A percentile compares a stretch with the other conserved stretches of the same genome.
Conservation (phyloP, 2,329 filamentous ascomycete species). For the Aspergillus luchuensis region DNA sequence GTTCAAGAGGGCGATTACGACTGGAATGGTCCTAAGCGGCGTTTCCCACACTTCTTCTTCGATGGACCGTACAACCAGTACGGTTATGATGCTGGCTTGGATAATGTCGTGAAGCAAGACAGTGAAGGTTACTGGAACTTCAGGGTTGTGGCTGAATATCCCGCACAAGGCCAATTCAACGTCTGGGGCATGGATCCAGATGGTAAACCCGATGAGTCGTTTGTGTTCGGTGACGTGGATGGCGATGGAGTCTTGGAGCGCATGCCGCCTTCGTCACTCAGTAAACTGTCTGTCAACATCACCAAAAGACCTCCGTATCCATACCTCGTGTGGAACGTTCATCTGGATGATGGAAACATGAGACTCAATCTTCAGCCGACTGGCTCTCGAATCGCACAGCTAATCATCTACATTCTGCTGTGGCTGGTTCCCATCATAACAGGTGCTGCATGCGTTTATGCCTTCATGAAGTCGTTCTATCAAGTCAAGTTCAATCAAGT, state of each 20-base stretch:
- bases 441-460: slow-evolving; percentile 54
- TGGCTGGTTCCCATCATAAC: slow-evolving; percentile 56
- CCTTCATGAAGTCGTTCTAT: slow-evolving; percentile 65
- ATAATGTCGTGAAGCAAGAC: slow-evolving; percentile 55
- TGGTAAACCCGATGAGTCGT: slow-evolving; percentile 62
- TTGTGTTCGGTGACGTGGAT: slow-evolving; percentile 64
- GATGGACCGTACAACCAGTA: slow-evolving; percentile 66
- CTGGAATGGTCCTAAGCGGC: slow-evolving; percentile 44
- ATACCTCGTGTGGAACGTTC: slow-evolving; percentile 58
- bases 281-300: slow-evolving; percentile 60
- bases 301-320: slow-evolving; percentile 57
- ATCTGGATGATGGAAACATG: slow-evolving; percentile 57
- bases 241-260: slow-evolving; percentile 63
- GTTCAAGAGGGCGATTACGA: slow-evolving; percentile 61
- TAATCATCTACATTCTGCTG: slow-evolving; percentile 58
- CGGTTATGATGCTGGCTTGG: slow-evolving; percentile 63
- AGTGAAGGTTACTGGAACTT: slow-evolving; percentile 58
- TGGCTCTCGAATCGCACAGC: slow-evolving; percentile 57
- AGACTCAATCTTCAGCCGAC: slow-evolving; percentile 56
- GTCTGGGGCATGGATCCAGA: slow-evolving; percentile 68
- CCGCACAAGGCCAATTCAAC: slow-evolving; percentile 63
- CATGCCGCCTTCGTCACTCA: slow-evolving; percentile 61
- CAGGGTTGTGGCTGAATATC: slow-evolving; percentile 66
- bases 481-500: slow-evolving; percentile 64
- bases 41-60: slow-evolving; percentile 64